These are phyloP conservation scores for Lophiotrema nucula DNA, from an alignment of 495 filamentous ascomycete species.

Conservation along the genomic window DNA sequence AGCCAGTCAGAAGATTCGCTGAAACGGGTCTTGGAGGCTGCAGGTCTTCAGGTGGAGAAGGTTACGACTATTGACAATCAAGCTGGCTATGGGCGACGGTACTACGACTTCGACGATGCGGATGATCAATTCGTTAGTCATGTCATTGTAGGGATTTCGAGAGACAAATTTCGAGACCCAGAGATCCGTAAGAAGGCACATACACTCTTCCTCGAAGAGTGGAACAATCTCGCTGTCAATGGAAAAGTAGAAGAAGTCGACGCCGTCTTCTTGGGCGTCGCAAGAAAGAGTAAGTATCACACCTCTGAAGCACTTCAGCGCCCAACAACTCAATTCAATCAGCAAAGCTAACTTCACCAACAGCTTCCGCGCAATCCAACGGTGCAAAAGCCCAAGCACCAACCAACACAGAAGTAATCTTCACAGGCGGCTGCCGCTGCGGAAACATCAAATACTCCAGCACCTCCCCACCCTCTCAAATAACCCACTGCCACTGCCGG, in stretches of 20 bases:
- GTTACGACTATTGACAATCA: slow-evolving; percentile 21
- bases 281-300: slow-evolving; percentile 11
- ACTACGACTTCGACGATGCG: slow-evolving; percentile 3
- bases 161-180: neutral
- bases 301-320: neutral
- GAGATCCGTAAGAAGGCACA: slow-evolving; percentile 12
- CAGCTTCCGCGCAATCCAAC: neutral
- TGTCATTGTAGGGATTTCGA: neutral
- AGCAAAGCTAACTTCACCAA: neutral
- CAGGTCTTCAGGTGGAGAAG: slow-evolving; percentile 18
- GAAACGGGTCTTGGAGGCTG: slow-evolving; percentile 10
- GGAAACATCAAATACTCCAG: slow-evolving; percentile 13
- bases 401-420: neutral
- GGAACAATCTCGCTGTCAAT: slow-evolving; percentile 18
- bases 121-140: slow-evolving; percentile 15
- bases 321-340: neutral
- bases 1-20: slow-evolving; percentile 16
- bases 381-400: neutral
- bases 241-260: slow-evolving; percentile 31
- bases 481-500: slow-evolving; percentile 26
- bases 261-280: slow-evolving; percentile 21
- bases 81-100: slow-evolving; percentile 17
- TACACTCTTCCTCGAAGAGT: slow-evolving; percentile 19
- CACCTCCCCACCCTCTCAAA: slow-evolving; percentile 10
- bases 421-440: slow-evolving; percentile 29